These are phyloP conservation scores for Triticum turgidum DNA, from an alignment of 176 grass and related monocot genomes.

Conservation along the genomic window DNA sequence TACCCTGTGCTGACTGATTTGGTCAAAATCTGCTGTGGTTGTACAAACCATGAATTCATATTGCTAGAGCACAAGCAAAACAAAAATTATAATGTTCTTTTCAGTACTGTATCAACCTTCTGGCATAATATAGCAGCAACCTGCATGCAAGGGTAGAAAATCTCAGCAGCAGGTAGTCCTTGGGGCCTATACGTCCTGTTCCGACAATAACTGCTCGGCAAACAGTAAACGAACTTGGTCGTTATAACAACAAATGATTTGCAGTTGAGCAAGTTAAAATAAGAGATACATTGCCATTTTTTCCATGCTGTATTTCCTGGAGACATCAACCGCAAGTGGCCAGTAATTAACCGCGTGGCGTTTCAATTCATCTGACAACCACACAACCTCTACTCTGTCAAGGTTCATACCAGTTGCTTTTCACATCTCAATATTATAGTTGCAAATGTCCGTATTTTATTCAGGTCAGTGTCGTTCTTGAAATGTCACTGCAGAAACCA, in stretches of 20 bases:
- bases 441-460: not conserved
- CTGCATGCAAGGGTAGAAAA: slow-evolving; percentile 4
- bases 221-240: not conserved
- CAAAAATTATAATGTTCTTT: not conserved
- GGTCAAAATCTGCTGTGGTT: not conserved
- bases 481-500: not conserved
- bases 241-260: not conserved
- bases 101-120: not conserved
- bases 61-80: not conserved
- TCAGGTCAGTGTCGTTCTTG: not conserved
- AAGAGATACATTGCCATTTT: slow-evolving; percentile 14
- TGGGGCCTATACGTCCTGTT: not conserved
- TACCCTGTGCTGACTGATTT: not conserved
- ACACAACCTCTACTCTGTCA: not conserved
- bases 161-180: slow-evolving; percentile 1
- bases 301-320: slow-evolving; percentile 2
- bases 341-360: not conserved
- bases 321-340: slow-evolving; percentile 9
- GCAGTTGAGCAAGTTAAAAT: not conserved
- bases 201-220: not conserved
- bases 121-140: slow-evolving; percentile 22
- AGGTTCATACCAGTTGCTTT: slow-evolving; percentile 11
- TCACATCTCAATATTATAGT: not conserved
- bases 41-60: not conserved
- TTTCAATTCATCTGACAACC: slow-evolving; percentile 18